Conservation (phyloP, 805 yeast species). For the Starmerella riodocensis region DNA sequence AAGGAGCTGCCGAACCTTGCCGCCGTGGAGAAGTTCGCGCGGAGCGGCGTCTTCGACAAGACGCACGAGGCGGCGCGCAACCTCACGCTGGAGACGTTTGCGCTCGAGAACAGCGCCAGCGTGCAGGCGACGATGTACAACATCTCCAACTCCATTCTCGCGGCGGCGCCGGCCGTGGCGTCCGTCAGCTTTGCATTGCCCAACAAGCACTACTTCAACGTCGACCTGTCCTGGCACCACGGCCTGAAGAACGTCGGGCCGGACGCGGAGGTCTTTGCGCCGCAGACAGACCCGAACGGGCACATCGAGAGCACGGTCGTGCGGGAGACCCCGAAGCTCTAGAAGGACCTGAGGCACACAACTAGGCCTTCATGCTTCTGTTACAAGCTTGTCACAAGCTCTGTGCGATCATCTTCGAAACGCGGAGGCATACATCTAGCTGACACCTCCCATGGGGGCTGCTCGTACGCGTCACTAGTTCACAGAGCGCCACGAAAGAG, state of each 20-base stretch:
- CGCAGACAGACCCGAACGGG: slow-evolving; percentile 83
- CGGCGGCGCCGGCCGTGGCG: slow-evolving; percentile 41
- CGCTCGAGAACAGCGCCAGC: slow-evolving; percentile 77
- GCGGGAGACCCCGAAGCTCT: slow-evolving; percentile 49
- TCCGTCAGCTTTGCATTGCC: slow-evolving; percentile 68
- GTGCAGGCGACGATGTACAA: slow-evolving; percentile 96
- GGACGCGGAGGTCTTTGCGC: slow-evolving; percentile 75
- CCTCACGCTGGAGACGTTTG: slow-evolving; percentile 64
- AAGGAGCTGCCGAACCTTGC: slow-evolving; percentile 27
- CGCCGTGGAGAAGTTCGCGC: slow-evolving; percentile 20
- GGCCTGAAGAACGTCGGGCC: slow-evolving; percentile 48
- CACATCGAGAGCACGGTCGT: slow-evolving; percentile 77
- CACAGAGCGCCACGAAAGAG: too few relatives aligned
- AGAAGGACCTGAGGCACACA: slow-evolving; percentile 2
- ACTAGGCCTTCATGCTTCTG: too few relatives aligned
- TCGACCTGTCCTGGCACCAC: slow-evolving; percentile 68
- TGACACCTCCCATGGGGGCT: too few relatives aligned
- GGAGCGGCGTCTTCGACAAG: slow-evolving; percentile 46
- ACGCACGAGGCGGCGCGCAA: slow-evolving; percentile 51
- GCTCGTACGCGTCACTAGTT: too few relatives aligned
- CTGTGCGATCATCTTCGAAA: too few relatives aligned
- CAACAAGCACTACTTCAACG: slow-evolving; percentile 79
- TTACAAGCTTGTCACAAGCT: too few relatives aligned
- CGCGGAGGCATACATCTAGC: too few relatives aligned
- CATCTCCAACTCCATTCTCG: slow-evolving; percentile 66